Evolutionary conservation across 305 asterid species (phyloP), one percentile per base, ranked within the genome.

Genomic region (Plantago lanceolata): DNA sequence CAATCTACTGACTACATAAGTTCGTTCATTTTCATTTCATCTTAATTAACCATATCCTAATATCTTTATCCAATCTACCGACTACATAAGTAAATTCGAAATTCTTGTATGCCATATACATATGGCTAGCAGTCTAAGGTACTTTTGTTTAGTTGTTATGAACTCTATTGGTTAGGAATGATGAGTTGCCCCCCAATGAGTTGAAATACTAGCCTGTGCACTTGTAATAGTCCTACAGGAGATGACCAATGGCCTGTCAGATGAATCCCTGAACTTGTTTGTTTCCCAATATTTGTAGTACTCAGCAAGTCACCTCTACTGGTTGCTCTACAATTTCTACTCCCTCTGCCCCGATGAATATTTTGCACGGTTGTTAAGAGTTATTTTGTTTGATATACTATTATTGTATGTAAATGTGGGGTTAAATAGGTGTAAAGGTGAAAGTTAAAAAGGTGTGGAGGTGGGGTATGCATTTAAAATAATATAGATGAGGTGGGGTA

Each of bases 191-290:
- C 3, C 37, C 43, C 43, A 35, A 11, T 35, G 43, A 35, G 12
- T 57, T 55, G 68, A 49, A 59, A 31, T 20, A 61, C 70, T 54
- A 52, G 21, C 20, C 59, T 56, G 20, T 48, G 66, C 63, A 31
- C 20, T 69, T 40, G 37, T 55, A 37, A 43, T 48, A 62, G 50
- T 47, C 45, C 48, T 33, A 59, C 19, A 53, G 56, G 43, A 40
- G 16, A 48, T 19, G 19, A 13, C 64, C 59, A 12, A 0, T 40
- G 47, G 16, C 47, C 33, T 21, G 35, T 64, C 16, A 18, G 17
- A 54, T 47, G 44, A 48, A 54, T 20, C 13, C 61, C 11, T 51
- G 57, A 44, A 35, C 17, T 29, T 70, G 48, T 68, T 65, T 40
- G 68, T 59, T 57, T 66, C 47, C 57, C 61, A 19, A 19, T 29